Conservation (phyloP, 78 protist genomes). For the Tieghemostelium lacteum region DNA sequence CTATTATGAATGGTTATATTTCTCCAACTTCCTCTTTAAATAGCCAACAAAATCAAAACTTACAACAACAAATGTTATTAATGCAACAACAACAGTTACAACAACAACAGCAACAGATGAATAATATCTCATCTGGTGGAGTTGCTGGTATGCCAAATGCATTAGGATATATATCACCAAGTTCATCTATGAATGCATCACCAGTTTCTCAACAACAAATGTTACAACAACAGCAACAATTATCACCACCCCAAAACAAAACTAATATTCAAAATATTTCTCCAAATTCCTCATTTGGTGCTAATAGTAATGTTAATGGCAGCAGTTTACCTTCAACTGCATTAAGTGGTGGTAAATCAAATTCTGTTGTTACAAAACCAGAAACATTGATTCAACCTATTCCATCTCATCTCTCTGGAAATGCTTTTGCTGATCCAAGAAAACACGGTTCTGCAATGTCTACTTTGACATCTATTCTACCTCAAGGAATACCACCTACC, state of each 20-base stretch:
- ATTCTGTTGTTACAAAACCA: constrained; percentile 8
- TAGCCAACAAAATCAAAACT: not conserved
- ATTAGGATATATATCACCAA: constrained; percentile 7
- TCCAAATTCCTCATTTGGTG: not conserved
- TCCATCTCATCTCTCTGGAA: constrained; percentile 48
- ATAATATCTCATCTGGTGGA: too few relatives aligned
- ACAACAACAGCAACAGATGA: constrained; percentile 8
- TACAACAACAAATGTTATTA: not conserved
- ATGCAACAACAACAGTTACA: not conserved
- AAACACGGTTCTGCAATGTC: constrained; percentile 27
- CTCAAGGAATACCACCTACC: constrained; percentile 5
- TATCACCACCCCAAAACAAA: not conserved
- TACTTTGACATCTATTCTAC: not conserved
- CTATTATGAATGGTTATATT: not conserved
- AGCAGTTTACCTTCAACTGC: not conserved
- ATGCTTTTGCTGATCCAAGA: constrained; percentile 71
- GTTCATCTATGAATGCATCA: constrained; percentile 6
- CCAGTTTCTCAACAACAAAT: not conserved
- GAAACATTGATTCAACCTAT: constrained; percentile 51
- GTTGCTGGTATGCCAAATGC: too few relatives aligned
- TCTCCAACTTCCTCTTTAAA: not conserved
- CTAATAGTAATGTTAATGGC: not conserved
- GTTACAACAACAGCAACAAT: constrained; percentile 11
- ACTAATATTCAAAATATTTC: not conserved
- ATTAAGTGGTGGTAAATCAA: constrained; percentile 18